Evolutionary conservation across 371 early-diverging fungal genomes (phyloP).

Genomic region (Mortierella sp.): DNA sequence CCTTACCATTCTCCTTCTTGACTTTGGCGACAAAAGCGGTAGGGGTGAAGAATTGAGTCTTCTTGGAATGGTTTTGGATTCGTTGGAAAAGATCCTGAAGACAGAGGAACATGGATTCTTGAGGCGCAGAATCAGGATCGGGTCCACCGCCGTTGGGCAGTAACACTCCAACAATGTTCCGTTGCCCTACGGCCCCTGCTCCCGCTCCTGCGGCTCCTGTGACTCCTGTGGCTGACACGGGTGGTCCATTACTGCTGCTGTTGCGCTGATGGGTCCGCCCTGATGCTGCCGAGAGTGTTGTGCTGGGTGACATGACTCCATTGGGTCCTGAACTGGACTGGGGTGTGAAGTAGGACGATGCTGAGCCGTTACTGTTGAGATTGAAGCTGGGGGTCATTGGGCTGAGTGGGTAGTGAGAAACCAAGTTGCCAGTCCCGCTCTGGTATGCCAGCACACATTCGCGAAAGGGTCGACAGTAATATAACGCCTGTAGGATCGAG

Average conservation of each 20-base stretch:
- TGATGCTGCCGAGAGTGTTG: constrained; percentile 27
- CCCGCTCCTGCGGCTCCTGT: not conserved
- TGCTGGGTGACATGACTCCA: constrained; percentile 19
- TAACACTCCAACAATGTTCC: constrained; percentile 44
- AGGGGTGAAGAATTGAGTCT: constrained; percentile 91
- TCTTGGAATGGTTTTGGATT: constrained; percentile 86
- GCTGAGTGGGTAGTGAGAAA: constrained; percentile 55
- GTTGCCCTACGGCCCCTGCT: constrained; percentile 23
- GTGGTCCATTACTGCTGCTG: constrained; percentile 29
- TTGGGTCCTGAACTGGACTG: constrained; percentile 44
- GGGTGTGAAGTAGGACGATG: constrained; percentile 53
- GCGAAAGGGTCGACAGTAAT: constrained; percentile 95
- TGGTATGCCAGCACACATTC: constrained; percentile 89
- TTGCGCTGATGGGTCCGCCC: constrained; percentile 34
- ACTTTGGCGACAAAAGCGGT: constrained; percentile 88
- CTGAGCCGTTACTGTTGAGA: constrained; percentile 31
- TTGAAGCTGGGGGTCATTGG: constrained; percentile 42
- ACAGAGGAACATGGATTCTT: constrained; percentile 87
- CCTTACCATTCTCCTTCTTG: constrained; percentile 89
- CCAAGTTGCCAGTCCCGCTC: constrained; percentile 55
- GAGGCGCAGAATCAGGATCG: constrained; percentile 69
- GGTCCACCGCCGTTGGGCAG: constrained; percentile 61
- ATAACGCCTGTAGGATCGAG: constrained; percentile 96
- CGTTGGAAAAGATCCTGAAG: constrained; percentile 91
- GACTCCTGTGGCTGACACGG: not conserved